These are phyloP conservation scores for Zygoascus tannicola DNA, from an alignment of 805 yeast genomes.

Conservation along the genomic window DNA sequence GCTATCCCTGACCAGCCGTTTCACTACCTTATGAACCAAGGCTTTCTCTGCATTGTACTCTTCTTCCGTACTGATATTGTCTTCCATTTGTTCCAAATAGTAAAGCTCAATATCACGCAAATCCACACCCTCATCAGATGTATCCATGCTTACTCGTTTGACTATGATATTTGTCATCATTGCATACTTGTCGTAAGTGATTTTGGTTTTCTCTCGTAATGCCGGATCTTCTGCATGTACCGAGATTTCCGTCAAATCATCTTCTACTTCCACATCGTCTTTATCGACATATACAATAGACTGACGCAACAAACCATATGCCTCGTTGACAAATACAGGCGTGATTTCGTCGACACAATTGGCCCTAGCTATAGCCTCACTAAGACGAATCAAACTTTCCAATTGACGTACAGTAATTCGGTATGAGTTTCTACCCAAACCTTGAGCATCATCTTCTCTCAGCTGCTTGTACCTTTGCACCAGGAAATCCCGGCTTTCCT, in stretches of 20 bases:
- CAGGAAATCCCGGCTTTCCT: conserved; percentile 66
- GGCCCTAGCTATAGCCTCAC: conserved; percentile 95
- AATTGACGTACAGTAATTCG: conserved; percentile 95
- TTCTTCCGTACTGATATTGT: conserved; percentile 56
- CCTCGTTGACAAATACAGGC: conserved; percentile 83
- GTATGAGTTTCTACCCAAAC: conserved; percentile 69
- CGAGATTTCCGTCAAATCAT: conserved; percentile 37
- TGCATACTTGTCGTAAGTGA: conserved; percentile 80
- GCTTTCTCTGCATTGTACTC: conserved; percentile 63
- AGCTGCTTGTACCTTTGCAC: conserved; percentile 76
- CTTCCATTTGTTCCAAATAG: conserved; percentile 69
- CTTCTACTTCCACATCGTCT: conserved; percentile 83
- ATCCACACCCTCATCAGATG: conserved; percentile 49
- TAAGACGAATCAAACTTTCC: conserved; percentile 84
- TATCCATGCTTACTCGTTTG: conserved; percentile 46
- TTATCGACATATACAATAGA: conserved; percentile 89
- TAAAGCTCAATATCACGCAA: conserved; percentile 65
- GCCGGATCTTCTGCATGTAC: conserved; percentile 7
- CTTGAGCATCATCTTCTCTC: conserved; percentile 85
- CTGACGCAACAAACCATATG: conserved; percentile 79
- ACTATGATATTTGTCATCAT: conserved; percentile 75
- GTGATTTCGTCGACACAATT: conserved; percentile 86
- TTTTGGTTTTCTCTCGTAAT: conserved; percentile 35
- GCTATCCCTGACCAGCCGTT: conserved; percentile 74
- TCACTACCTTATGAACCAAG: conserved; percentile 69